Evolutionary conservation across 2,329 filamentous ascomycete genomes (phyloP).

Genomic region (Fusarium sp.): DNA sequence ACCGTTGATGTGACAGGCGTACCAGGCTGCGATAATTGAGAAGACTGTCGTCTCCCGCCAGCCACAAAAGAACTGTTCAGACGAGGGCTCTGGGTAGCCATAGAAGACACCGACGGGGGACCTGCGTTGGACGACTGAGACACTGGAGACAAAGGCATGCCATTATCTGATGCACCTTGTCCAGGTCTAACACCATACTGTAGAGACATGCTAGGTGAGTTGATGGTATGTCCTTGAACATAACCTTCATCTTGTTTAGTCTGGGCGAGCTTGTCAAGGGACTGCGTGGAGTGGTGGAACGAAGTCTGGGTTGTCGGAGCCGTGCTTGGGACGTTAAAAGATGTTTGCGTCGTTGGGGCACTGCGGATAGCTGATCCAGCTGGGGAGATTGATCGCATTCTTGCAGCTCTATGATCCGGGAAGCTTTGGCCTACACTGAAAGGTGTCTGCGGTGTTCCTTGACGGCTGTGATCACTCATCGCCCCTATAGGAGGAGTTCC

Average conservation of each 20-base stretch:
- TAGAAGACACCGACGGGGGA: slow-evolving; percentile 46
- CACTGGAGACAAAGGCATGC: slow-evolving; percentile 44
- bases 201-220: slow-evolving; percentile 37
- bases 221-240: slow-evolving; percentile 29
- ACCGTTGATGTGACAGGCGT: slow-evolving; percentile 31
- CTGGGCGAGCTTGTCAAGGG: slow-evolving; percentile 40
- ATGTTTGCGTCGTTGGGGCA: slow-evolving; percentile 31
- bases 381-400: slow-evolving; percentile 37
- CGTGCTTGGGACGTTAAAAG: slow-evolving; percentile 37
- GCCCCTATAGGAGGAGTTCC: slow-evolving; percentile 31
- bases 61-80: slow-evolving; percentile 27
- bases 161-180: slow-evolving; percentile 15
- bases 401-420: slow-evolving; percentile 17
- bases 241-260: slow-evolving; percentile 19
- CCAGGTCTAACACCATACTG: slow-evolving; percentile 21
- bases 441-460: slow-evolving; percentile 34
- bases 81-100: slow-evolving; percentile 47
- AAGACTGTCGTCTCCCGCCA: slow-evolving; percentile 30
- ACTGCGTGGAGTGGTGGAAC: slow-evolving; percentile 40
- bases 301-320: slow-evolving; percentile 32
- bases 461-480: slow-evolving; percentile 15
- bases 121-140: slow-evolving; percentile 44
- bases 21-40: slow-evolving; percentile 26
- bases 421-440: slow-evolving; percentile 23
- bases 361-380: slow-evolving; percentile 30